Base-by-base conservation (phyloP, 371 early-diverging fungal species). In the Blastocladiella emersonii region DNA sequence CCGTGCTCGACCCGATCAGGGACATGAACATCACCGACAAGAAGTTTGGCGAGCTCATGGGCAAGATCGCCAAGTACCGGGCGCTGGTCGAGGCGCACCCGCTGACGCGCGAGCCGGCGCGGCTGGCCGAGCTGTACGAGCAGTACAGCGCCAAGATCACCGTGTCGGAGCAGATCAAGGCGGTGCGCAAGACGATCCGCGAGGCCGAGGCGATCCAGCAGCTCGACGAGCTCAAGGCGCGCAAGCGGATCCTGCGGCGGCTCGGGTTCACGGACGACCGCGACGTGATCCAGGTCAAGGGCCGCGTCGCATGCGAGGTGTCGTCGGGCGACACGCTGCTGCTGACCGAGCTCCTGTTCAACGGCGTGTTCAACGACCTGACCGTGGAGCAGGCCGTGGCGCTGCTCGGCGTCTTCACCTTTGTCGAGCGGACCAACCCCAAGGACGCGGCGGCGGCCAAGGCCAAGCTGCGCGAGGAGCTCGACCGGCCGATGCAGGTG, bases 271-370 rank as follows among this genome's bases (percentile, higher is more conserved):
- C 87, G 0, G 82, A 85, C 2, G 74, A 72, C 0, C 72, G 82
- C 19, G 97, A 93, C 71, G 89, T 95, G 30, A 88, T 98, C 64
- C 89, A 92, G 64, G 83, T 95, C 79, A 98, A 98, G 77, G 98
- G 98, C 39, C 90, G 98, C 65, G 97, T 99, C 13, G 99, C 99
- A 3, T 99, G 99, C 70, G 99, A 99, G 77, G 95, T 99, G 64
- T 91, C 90, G 35, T 83, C 92, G 4, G 99, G 97, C 23, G 99
- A 99, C 74, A 98, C 98, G 74, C 75, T 99, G 43, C 65, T 99
- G 61, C 76, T 99, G 63, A 98, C 99, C 0, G 99, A 99, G 80
- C 86, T 99, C 89, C 89, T 99, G 39, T 95, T 99, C 77, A 91
- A 96, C 72, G 95, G 98, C 65, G 91, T 91, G 0, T 99, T 99